These are phyloP conservation scores for Dothiorella sarmentorum DNA, from an alignment of 2,329 filamentous ascomycete genomes.

Conservation along the genomic window DNA sequence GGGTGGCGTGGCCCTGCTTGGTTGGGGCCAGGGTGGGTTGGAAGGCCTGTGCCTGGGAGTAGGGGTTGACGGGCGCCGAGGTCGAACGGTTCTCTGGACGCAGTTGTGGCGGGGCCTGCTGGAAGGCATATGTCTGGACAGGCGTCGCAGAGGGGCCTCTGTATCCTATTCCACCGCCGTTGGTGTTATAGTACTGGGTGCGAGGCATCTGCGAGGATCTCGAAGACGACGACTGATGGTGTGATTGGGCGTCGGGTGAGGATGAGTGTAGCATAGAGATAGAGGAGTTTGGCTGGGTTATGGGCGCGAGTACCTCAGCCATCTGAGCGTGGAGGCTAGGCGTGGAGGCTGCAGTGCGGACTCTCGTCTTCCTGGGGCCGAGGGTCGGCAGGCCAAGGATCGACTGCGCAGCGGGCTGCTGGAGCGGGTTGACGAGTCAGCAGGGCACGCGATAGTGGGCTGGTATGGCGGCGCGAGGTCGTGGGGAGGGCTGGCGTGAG, in stretches of 20 bases:
- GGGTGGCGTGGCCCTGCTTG: conserved; percentile 35
- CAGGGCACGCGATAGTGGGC: conserved; percentile 9
- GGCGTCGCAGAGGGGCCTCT: conserved; percentile 42
- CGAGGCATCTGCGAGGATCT: conserved; percentile 41
- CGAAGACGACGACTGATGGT: conserved; percentile 34
- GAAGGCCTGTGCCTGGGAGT: conserved; percentile 31
- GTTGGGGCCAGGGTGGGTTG: conserved; percentile 25
- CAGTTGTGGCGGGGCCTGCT: conserved; percentile 52
- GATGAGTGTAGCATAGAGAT: conserved; percentile 52
- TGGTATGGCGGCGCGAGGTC: conserved; percentile 19
- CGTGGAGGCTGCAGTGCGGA: conserved; percentile 16
- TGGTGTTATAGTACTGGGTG: conserved; percentile 42
- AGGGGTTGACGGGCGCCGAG: conserved; percentile 50
- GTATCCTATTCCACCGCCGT: conserved; percentile 39
- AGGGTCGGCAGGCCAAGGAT: conserved; percentile 23
- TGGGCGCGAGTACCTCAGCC: conserved; percentile 47
- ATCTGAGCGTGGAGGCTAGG: conserved; percentile 28
- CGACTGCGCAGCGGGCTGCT: conserved; percentile 9
- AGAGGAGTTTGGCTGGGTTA: conserved; percentile 44
- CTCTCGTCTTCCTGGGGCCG: conserved; percentile 22
- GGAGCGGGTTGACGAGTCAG: neutral
- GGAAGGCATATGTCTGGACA: conserved; percentile 51
- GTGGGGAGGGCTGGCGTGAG: conserved; percentile 17
- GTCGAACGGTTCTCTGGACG: conserved; percentile 55
- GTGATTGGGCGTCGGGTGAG: conserved; percentile 43